A percentile compares a stretch with the other conserved stretches of the same genome.
These are phyloP conservation scores for Penicillium rolfsii DNA, from an alignment of 2,329 filamentous ascomycete species.

Conservation along the genomic window DNA sequence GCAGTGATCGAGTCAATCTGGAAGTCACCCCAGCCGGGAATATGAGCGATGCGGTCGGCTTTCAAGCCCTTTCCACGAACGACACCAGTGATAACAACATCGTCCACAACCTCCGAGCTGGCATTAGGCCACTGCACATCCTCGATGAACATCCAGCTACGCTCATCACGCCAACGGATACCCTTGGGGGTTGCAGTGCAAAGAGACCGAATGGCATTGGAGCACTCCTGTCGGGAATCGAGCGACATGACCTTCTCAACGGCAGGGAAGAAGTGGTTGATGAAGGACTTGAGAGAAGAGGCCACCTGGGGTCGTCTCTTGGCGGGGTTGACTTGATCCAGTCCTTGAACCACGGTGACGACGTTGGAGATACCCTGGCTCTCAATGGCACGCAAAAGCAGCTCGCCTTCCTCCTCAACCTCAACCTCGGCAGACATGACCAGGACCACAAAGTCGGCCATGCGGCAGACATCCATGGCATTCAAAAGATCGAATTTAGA, in stretches of 20 bases:
- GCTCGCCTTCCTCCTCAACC: constrained; percentile 75
- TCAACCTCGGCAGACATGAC: constrained; percentile 80
- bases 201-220: constrained; percentile 85
- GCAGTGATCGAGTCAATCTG: constrained; percentile 87
- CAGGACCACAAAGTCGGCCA: constrained; percentile 89
- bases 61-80: constrained; percentile 86
- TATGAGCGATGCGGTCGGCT: constrained; percentile 83
- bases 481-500: constrained; percentile 72
- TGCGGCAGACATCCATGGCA: constrained; percentile 80
- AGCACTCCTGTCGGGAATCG: constrained; percentile 85
- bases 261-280: constrained; percentile 90
- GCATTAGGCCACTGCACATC: constrained; percentile 71
- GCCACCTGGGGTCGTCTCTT: constrained; percentile 78
- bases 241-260: constrained; percentile 90
- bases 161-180: constrained; percentile 90
- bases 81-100: constrained; percentile 78
- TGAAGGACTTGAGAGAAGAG: constrained; percentile 84
- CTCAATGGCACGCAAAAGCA: constrained; percentile 83
- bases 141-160: constrained; percentile 94
- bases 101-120: constrained; percentile 48
- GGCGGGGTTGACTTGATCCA: constrained; percentile 75
- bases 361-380: constrained; percentile 93
- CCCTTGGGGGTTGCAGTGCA: constrained; percentile 93
- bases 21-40: constrained; percentile 93
- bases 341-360: constrained; percentile 78